Evolutionary conservation across 306 rosid genomes (phyloP).

Genomic region (Prosopis cineraria): DNA sequence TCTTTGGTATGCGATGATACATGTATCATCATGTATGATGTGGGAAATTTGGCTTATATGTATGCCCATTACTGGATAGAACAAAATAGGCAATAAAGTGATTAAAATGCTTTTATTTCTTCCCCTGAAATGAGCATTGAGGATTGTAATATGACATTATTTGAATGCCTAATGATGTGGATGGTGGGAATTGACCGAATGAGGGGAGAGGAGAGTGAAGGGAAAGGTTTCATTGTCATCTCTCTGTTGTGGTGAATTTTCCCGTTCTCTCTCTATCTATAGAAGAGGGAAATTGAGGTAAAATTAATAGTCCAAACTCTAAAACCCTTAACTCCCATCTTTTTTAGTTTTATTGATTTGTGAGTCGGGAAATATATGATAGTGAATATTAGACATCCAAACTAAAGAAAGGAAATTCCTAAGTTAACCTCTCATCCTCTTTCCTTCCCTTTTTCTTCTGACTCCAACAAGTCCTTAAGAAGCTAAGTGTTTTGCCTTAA

Average conservation of each 20-base stretch:
- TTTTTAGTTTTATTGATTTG: not conserved
- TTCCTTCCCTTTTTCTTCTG: not conserved
- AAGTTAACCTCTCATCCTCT: not conserved
- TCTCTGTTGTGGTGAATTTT: not conserved
- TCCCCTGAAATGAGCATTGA: slow-evolving; percentile 20
- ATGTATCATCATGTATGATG: not conserved
- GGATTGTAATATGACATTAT: not conserved
- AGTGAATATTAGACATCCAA: not conserved
- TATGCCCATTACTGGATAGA: not conserved
- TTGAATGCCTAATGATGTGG: no score
- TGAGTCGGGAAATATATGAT: not conserved
- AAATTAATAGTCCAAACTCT: not conserved
- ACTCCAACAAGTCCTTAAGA: not conserved
- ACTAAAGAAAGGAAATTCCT: not conserved
- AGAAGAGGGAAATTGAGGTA: not conserved
- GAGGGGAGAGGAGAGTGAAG: not conserved
- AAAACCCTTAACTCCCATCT: not conserved
- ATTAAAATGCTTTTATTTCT: not conserved
- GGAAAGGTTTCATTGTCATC: not conserved
- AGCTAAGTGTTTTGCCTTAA: slow-evolving; percentile 19
- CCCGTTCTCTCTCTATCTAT: no score
- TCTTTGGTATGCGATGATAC: not conserved
- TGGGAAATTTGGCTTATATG: not conserved
- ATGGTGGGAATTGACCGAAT: not conserved
- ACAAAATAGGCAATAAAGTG: not conserved